These are phyloP conservation scores for Cercospora zeae-maydis DNA, from an alignment of 2,329 filamentous ascomycete genomes.

Conservation along the genomic window DNA sequence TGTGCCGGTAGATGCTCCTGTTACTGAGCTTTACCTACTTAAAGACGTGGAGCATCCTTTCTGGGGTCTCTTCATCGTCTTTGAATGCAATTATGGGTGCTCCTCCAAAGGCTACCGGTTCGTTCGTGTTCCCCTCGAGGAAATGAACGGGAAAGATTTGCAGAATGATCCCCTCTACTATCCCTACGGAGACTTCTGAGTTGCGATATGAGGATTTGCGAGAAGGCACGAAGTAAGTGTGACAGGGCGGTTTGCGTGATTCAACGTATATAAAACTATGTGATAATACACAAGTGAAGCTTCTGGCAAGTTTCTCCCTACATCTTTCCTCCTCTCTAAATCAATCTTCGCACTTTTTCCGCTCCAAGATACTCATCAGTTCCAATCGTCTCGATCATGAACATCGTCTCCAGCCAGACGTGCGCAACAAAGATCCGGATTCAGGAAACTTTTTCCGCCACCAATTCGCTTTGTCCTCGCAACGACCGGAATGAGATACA, in stretches of 20 bases:
- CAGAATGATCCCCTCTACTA: background rate
- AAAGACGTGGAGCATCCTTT: slow-evolving; percentile 5
- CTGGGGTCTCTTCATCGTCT: slow-evolving; percentile 18
- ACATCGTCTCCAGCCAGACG: background rate
- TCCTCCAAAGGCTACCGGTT: background rate
- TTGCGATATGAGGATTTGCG: background rate
- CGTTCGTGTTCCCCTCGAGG: background rate
- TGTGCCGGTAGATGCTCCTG: background rate
- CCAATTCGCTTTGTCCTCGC: background rate
- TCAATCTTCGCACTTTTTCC: background rate
- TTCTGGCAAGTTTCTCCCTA: background rate
- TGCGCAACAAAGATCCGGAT: background rate
- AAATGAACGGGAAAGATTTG: background rate
- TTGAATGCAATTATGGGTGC: slow-evolving; percentile 6
- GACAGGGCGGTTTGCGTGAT: background rate
- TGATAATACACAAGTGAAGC: background rate
- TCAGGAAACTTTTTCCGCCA: background rate
- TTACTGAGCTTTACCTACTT: slow-evolving; percentile 3
- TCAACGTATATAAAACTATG: background rate
- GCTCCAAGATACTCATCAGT: background rate
- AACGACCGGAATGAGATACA: background rate
- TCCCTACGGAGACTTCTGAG: background rate
- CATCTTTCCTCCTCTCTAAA: background rate
- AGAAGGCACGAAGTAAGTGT: background rate
- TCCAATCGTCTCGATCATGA: background rate